Evolutionary conservation across 2,329 filamentous ascomycete genomes (phyloP), one percentile per base, ranked within the genome.

Genomic region (Hymenoscyphus fructigenus): DNA sequence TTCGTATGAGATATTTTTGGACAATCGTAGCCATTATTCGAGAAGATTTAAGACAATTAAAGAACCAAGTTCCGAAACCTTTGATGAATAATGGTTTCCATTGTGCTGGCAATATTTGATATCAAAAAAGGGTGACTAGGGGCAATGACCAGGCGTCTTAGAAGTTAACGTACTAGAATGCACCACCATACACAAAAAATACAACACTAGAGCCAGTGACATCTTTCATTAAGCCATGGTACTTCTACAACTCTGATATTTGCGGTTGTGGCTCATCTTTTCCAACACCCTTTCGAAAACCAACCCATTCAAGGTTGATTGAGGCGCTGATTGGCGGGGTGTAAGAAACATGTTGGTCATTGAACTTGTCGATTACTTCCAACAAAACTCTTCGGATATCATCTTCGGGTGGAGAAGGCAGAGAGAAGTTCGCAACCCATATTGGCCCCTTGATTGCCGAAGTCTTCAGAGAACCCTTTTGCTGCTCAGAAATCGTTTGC

Each of bases 151-250:
- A 5, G 28, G 28, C 28, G 28, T 29, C 28, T n/a, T n/a, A 7
- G 7, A 12, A 34, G 34, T 10, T 15, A 28, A 41, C 60, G 23
- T 23, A 57, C 60, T 53, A 62, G 29, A 62, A 62, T 12, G 60
- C 47, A 28, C 60, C 60, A 15, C 60, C 60, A 44, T 62, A 53
- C 7, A 62, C 32, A 20, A 56, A 62, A 14, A 56, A 20, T 10
- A 62, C 38, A 10, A 62, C 28, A 2, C 56, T 50, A 26, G 60
- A 44, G 17, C 29, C 36, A 32, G 32, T 20, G 41, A 57, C 32
- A 34, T 62, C 60, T 17, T 38, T 5, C 50, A 62, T 56, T 32
- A 62, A 38, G 1, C n/a, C 29, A 12, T 56, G n/a, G 32, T 62
- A 62, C 34, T 62, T 62, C 1, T 62, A 34, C 34, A 26, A 20